Evolutionary conservation across 2,329 filamentous ascomycete species (phyloP).

Genomic region (Hypoxylon sp.): DNA sequence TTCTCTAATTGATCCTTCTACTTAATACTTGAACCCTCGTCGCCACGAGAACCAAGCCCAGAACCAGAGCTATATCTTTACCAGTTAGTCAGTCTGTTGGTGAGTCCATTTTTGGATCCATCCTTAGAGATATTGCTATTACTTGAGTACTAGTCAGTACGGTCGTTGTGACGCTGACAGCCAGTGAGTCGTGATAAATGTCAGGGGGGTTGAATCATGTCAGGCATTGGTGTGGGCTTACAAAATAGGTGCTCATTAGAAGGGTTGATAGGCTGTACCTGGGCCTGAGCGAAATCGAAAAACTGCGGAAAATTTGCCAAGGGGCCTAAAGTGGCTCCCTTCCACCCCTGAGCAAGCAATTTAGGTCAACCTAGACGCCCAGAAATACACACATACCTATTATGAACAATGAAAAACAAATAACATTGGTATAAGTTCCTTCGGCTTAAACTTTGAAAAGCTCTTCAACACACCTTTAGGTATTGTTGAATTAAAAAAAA

Average conservation of each 20-base stretch:
- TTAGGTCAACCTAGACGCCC: conserved; percentile 15
- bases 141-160: conserved; percentile 9
- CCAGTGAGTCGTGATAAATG: conserved; percentile 14
- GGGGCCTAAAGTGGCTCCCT: conserved; percentile 11
- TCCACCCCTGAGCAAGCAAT: conserved; percentile 9
- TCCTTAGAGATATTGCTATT: background rate
- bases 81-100: background rate
- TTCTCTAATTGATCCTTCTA: too few relatives aligned
- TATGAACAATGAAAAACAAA: conserved; percentile 3
- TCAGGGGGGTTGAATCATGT: conserved; percentile 38
- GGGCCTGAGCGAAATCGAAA: conserved; percentile 24
- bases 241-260: conserved; percentile 15
- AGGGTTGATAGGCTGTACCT: conserved; percentile 10
- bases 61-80: background rate
- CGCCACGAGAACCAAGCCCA: background rate
- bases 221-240: conserved; percentile 22
- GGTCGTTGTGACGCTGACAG: conserved; percentile 15
- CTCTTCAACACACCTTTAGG: background rate
- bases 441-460: background rate
- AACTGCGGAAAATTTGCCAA: conserved; percentile 29
- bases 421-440: background rate
- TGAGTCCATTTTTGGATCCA: background rate
- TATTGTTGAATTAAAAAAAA: too few relatives aligned
- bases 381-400: conserved; percentile 1
- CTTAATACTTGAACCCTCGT: background rate